Evolutionary conservation across 768 basidiomycete species (phyloP).

Genomic region (Gymnopilus dilepis): DNA sequence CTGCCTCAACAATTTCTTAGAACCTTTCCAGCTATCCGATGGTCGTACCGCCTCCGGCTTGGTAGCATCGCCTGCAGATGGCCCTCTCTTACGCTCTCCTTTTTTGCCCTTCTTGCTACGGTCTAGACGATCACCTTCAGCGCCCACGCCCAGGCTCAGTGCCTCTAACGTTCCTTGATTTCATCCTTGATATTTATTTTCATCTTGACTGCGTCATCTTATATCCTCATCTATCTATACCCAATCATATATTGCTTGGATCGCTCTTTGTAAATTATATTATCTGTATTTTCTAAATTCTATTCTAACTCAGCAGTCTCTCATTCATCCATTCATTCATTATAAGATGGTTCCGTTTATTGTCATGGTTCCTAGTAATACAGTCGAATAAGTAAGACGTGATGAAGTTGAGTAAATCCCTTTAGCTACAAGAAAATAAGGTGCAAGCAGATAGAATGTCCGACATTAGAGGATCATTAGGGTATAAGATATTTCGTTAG

Average conservation of each 20-base stretch:
- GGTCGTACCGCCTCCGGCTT: conserved; percentile 46
- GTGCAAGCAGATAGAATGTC: no score
- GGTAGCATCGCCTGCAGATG: conserved; percentile 15
- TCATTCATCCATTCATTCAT: no score
- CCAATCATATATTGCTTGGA: not conserved
- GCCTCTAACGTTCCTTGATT: not conserved
- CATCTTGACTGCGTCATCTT: not conserved
- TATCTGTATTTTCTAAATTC: not conserved
- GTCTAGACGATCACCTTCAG: not conserved
- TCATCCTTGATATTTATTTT: no score
- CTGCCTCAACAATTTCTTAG: not conserved
- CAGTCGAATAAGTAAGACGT: no score
- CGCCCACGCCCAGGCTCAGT: no score
- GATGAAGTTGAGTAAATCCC: no score
- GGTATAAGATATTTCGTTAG: no score
- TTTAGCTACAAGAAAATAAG: no score
- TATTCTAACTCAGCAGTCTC: not conserved
- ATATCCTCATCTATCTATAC: conserved; percentile 2
- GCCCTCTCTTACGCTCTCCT: no score
- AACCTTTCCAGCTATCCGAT: conserved; percentile 45
- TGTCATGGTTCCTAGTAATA: no score
- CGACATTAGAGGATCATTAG: no score
- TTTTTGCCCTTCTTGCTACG: not conserved
- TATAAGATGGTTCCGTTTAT: no score
- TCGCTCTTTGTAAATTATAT: not conserved